phyloP scores from a whole-genome alignment of 108 stramenopile species.

The Phaeodactylum tricornutum region DNA sequence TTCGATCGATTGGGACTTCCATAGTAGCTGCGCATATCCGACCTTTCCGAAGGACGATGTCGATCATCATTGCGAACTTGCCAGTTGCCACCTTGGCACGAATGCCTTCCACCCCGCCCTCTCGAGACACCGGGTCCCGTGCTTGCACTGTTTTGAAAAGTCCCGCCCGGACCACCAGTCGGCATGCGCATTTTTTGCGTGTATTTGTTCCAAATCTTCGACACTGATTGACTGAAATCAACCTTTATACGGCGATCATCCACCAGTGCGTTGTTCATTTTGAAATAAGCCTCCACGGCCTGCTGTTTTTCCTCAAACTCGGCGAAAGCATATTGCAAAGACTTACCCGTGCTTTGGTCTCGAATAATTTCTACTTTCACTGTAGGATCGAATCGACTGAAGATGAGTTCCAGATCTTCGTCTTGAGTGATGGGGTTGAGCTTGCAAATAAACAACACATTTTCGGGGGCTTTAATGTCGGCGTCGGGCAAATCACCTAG shows the following conservation, averaged over 20 bases:
- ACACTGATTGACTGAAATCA: slow-evolving; percentile 96
- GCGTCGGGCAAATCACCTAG: slow-evolving; percentile 84
- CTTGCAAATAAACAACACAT: slow-evolving; percentile 98
- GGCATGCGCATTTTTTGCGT: slow-evolving; percentile 25
- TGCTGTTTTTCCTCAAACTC: slow-evolving; percentile 84
- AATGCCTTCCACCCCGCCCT: too few relatives aligned
- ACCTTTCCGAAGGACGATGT: too few relatives aligned
- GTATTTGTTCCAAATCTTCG: slow-evolving; percentile 89
- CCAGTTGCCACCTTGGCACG: too few relatives aligned
- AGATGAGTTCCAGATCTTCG: slow-evolving; percentile 97
- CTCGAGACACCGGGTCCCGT: too few relatives aligned
- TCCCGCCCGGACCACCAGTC: too few relatives aligned
- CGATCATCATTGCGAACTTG: too few relatives aligned
- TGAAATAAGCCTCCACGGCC: slow-evolving; percentile 94
- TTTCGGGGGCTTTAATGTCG: slow-evolving; percentile 87
- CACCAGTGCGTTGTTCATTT: slow-evolving; percentile 99
- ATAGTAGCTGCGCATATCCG: too few relatives aligned
- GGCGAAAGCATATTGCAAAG: slow-evolving; percentile 95
- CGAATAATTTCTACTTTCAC: slow-evolving; percentile 90
- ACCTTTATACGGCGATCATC: slow-evolving; percentile 97
- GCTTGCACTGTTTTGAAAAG: too few relatives aligned
- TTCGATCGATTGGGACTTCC: too few relatives aligned
- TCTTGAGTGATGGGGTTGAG: slow-evolving; percentile 94
- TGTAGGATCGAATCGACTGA: slow-evolving; percentile 81
- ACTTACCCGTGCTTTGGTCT: slow-evolving; percentile 90